Evolutionary conservation across 2,329 filamentous ascomycete genomes (phyloP), one percentile per base, ranked within the genome.

Genomic region (Dactylonectria estremocensis): DNA sequence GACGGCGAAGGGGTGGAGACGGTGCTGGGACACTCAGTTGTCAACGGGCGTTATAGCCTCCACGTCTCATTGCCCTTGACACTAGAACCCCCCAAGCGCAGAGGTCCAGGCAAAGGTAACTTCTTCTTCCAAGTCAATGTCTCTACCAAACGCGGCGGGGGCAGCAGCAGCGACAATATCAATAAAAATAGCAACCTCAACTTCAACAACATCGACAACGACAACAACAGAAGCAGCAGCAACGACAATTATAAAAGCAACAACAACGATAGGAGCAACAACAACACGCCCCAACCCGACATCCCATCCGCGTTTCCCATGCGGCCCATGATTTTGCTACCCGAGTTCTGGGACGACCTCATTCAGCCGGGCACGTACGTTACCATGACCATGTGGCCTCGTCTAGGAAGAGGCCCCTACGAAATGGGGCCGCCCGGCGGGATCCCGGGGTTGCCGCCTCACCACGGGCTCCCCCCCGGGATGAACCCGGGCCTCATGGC

Each of bases 311-410:
- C 48, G 24, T 59, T 54, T 5, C 64, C 56, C 5, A 63, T 64
- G 59, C 64, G 53, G 31, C 28, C 59, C 22, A 59, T 64, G 49
- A 45, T 67, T 16, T 18, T 69, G 8, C 48, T 69, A 10, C 67
- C 67, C 4, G 67, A 69, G 43, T 69, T 67, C 48, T 69, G 67
- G 67, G 64, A 67, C 43, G 67, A 69, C 28, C 52, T 69, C 8
- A 64, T 69, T 22, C 64, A 64, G 16, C 67, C 67, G 8, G 67
- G 67, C 14, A 62, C 63, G 24, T 49, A 48, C 28, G 61, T 67
- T 22, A 55, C 7, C n/a, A 69, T 69, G 67, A 35, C 9, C 37
- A 48, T 67, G 64, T 65, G 64, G 61, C 60, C 59, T 7, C 43
- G 43, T 24, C 33, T 48, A 18, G 50, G 55, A 16, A 55, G 50